Base-by-base conservation (phyloP, 2,329 filamentous ascomycete genomes). In the Arthrobotrys sinensis region DNA sequence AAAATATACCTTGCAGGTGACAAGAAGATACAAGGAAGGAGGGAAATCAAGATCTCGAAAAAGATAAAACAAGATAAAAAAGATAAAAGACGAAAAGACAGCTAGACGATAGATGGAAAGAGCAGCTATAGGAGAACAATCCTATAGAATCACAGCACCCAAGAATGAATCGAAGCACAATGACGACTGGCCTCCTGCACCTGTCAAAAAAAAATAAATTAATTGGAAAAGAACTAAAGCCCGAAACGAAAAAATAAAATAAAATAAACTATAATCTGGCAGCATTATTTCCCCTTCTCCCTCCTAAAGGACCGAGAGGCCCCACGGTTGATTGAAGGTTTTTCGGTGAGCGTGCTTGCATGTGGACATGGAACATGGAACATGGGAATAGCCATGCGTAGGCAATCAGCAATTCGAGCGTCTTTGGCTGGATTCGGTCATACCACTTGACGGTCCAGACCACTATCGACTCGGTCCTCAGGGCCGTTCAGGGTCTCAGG, bases 401-500 rank as follows among this genome's bases (percentile, higher is more conserved):
- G 45, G 62, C 69, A 24, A 52, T 34, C 60, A 50, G 69, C 46
- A 71, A 63, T 55, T 64, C 46, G 46, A 52, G 28, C 24, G 36
- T 52, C 63, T 66, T 66, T 52, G n/a, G 60, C 63, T 66, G 46
- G 45, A 52, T 66, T 66, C 63, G 63, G 63, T 53, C 63, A 66
- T 52, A 53, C 63, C 63, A 66, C 46, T 66, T 40, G 63, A 34
- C 16, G 38, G 60, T 64, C 60, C 38, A 53, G 48, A 57, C 28
- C 62, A 53, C 40, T 52, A 60, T 63, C 60, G 68, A 71, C 60
- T 71, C 67, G 36, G 38, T 69, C 53, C 38, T 24, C 40, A 48
- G 28, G 50, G 60, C 57, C 53, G 50, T 40, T 73, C 69, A 73
- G 69, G 69, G 69, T 73, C 69, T 73, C n/a, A 73, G 50, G 69